Evolutionary conservation across 1,284 basidiomycete species (phyloP), one percentile per base, ranked within the genome.

Genomic region (Phaffia rhodozyma): DNA sequence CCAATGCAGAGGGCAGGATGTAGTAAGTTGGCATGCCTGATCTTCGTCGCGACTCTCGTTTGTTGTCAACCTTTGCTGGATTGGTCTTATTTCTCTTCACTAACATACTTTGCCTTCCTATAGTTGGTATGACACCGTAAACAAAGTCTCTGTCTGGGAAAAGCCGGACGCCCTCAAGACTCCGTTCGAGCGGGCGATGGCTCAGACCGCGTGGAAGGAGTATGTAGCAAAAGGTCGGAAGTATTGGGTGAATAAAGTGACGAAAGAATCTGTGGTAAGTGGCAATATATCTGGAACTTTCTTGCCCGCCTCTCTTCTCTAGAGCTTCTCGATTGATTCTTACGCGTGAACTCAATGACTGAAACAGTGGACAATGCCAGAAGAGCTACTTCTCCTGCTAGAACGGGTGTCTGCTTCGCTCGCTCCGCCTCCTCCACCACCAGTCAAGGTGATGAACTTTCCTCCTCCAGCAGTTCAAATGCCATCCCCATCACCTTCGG

Each of bases 181-280:
- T 0, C 85, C 90, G 30, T 21, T 67, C 18, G 68, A 91, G 87
- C 83, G 84, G 71, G 90, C 90, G n/a, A 77, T 93, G 65, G 84
- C 82, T 51, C 81, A 89, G 75, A 92, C 90, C 21, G 82, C 83
- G 74, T 96, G 91, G 91, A 93, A 92, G 71, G 89, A 93, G 75
- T 94, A 93, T 72, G 86, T 87, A 68, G 88, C 88, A 5, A 78
- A 89, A 61, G 90, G 89, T 30, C 79, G 90, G 67, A 91, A 92
- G 68, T 96, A 94, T 76, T 96, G 91, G 76, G 91, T 93, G 70
- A 88, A 96, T 64, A 83, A 75, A 11, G 52, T 43, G 38, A 78
- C 78, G 20, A 77, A 76, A 67, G 75, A 77, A 71, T 77, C 75
- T 0, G 67, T 71, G 21, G 70, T 71, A 60, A 72, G 73, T 61